Base-by-base conservation (phyloP, 129 eudicot genomes). In the Lactuca saligna region DNA sequence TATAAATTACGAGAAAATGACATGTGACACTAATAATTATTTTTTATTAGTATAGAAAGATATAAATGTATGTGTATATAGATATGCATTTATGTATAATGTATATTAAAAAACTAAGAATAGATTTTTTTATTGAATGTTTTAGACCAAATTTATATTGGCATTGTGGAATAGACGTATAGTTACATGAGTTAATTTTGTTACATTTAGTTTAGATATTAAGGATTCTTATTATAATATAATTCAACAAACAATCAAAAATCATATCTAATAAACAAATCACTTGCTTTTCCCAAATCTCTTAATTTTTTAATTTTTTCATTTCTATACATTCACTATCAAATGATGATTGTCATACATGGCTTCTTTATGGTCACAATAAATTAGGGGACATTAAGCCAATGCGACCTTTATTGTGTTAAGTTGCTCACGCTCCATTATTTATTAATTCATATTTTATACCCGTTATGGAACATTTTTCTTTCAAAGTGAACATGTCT, bases 271-370 rank as follows among this genome's bases (percentile, higher is more conserved):
- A 14, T 50, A 50, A 50, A 50, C 2, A 50, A 50, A 50, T 14
- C 56, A n/a, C 8, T 11, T 25, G 12, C 38, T 33, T 33, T 34
- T n/a, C 8, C 53, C 4, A 62, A 6, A 63, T 46, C 17, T 11
- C 3, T 14, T 55, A 54, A 16, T 17, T 25, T 61, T 10, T 6
- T 7, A 61, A 61, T 2, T 54, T 4, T 57, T 25, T 20, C 37
- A 20, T 57, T 11, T 57, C 14, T 25, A 37, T 39, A 38, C 29
- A 55, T 20, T 55, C 20, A 31, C 31, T 41, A 39, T 31, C 17
- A 55, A 55, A 69, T 57, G 56, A 65, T 65, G 69, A 41, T 25
- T 16, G 41, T 42, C 37, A 5, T 64, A 32, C 57, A 64, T 57
- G 15, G 25, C 44, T 13, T 35, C 42, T 60, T 60, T 60, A 60